Evolutionary conservation across 2,329 filamentous ascomycete species (phyloP).

Genomic region (Fusarium sp.): DNA sequence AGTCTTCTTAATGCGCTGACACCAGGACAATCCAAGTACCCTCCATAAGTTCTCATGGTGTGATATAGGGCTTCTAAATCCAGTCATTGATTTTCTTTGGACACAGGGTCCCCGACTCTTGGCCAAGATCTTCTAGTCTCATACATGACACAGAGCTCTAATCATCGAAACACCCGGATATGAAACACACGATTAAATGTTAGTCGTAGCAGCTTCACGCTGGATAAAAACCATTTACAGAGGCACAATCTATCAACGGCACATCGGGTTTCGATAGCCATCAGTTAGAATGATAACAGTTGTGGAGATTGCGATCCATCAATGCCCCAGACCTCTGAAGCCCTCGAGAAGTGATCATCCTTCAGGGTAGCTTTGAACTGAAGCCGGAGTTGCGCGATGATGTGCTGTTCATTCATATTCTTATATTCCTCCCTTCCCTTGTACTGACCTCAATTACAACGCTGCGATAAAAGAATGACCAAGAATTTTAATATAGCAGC

Average conservation of each 20-base stretch:
- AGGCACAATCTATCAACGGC: background rate
- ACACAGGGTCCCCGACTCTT: too few species aligned
- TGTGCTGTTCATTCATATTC: background rate
- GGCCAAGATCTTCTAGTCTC: background rate
- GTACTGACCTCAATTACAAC: too few species aligned
- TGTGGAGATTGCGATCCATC: fast-evolving
- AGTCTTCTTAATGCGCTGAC: background rate
- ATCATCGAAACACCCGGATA: background rate
- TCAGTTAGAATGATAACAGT: background rate
- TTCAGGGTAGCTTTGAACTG: background rate
- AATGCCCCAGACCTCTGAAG: background rate
- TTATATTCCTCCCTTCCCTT: background rate
- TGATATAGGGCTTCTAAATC: background rate
- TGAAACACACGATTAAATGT: background rate
- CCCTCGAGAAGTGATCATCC: background rate
- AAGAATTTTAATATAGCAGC: background rate
- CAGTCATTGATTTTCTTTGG: background rate
- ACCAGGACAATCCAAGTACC: too few species aligned
- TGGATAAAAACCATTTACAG: fast-evolving
- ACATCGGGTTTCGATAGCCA: background rate
- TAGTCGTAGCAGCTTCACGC: background rate
- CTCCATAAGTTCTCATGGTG: too few species aligned
- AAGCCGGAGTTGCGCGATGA: background rate
- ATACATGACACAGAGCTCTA: background rate
- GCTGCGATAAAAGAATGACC: background rate